Evolutionary conservation across 2,329 filamentous ascomycete species (phyloP).

Genomic region (Penicillium sp.): DNA sequence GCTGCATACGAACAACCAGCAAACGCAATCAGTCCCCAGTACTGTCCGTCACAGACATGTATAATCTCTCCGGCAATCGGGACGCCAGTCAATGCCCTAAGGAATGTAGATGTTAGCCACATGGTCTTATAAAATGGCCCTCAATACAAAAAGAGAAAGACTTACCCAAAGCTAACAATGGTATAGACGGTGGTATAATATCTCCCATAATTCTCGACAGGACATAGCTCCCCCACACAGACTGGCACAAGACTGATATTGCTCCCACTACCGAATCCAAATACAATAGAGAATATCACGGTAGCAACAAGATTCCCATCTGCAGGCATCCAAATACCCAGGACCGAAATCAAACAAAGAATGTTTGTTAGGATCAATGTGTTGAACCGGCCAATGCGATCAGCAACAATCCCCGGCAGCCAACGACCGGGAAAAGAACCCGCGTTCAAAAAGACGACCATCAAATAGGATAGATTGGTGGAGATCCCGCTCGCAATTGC

Average conservation of each 20-base stretch:
- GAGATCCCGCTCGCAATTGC: slow-evolving; percentile 27
- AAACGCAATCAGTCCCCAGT: slow-evolving; percentile 28
- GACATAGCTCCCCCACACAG: slow-evolving; percentile 49
- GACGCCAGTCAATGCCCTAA: slow-evolving; percentile 26
- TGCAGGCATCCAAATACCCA: slow-evolving; percentile 31
- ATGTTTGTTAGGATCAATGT: slow-evolving; percentile 29
- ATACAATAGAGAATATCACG: slow-evolving; percentile 23
- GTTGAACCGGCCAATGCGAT: slow-evolving; percentile 34
- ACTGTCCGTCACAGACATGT: slow-evolving; percentile 25
- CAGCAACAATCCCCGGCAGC: slow-evolving; percentile 34
- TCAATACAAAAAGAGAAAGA: neutral
- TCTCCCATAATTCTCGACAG: slow-evolving; percentile 41
- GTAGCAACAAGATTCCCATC: slow-evolving; percentile 16
- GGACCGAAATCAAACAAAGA: slow-evolving; percentile 24
- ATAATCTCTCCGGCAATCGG: slow-evolving; percentile 31
- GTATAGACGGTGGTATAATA: slow-evolving; percentile 38
- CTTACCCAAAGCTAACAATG: slow-evolving; percentile 29
- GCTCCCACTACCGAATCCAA: slow-evolving; percentile 40
- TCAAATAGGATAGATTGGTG: slow-evolving; percentile 26
- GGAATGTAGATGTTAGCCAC: slow-evolving; percentile 2
- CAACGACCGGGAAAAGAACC: slow-evolving; percentile 32
- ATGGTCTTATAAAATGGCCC: neutral
- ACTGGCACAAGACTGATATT: slow-evolving; percentile 42
- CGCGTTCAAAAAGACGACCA: slow-evolving; percentile 34
- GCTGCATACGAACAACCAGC: slow-evolving; percentile 17